Evolutionary conservation across 2,329 filamentous ascomycete species (phyloP), one percentile per base, ranked within the genome.

Genomic region (Aspergillus sp.): DNA sequence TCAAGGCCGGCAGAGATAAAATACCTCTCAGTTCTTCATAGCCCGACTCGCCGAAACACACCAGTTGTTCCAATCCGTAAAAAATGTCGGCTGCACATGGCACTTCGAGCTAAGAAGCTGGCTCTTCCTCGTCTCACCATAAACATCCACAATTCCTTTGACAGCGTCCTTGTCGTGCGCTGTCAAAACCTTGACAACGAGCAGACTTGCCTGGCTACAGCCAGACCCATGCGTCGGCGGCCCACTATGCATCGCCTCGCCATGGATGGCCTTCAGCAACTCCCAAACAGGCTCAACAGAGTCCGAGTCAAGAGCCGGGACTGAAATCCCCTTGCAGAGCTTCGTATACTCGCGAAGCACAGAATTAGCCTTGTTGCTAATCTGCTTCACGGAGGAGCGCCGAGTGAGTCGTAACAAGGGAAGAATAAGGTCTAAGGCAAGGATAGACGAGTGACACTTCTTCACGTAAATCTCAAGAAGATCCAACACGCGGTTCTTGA

Each of bases 401-500:
- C 91, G 86, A 45, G 90, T 85, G 42, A 95, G 84, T 44, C 82
- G 79, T n/a, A 96, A 80, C 0, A 97, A 80, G 0, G 93, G 92
- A 7, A 93, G 72, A 5, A 97, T 78, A 8, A 95, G 75, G 38
- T 85, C 80, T 43, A 95, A 84, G 0, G 87, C 84, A 1, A 93
- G 78, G 1, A 83, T 76, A 65, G 86, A 89, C 20, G 82, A 81
- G 55, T 89, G 84, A 74, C 95, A 88, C 65, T 89, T 88, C 72
- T 90, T 92, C 62, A 95, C 81, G 73, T 91, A 98, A 62, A 95
- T 89, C 59, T 89, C 85, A 11, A 98, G 81, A 1, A 98, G 83
- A 69, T 98, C 95, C 4, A 98, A 83, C 5, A 97, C 89, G 42
- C 93, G 89, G 74, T 91, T 90, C 80, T 99, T 99, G 83, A 99